These are phyloP conservation scores for Xerocomus amazonicus DNA, from an alignment of 1,284 basidiomycete species.

Conservation along the genomic window DNA sequence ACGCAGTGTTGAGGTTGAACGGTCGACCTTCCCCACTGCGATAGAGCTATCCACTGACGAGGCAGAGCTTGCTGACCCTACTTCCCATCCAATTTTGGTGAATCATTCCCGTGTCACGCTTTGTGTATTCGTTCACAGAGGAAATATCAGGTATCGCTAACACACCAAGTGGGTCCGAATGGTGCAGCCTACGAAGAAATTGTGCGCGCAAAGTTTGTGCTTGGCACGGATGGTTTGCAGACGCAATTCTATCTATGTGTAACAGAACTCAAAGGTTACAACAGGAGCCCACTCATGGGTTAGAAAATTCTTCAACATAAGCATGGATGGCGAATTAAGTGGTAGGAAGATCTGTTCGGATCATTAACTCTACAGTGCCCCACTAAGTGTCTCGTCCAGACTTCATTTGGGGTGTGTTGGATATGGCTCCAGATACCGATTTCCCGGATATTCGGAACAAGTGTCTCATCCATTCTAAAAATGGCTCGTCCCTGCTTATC, in stretches of 20 bases:
- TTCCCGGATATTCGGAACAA: slow-evolving; percentile 62
- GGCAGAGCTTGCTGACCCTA: slow-evolving; percentile 28
- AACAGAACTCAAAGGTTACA: not conserved
- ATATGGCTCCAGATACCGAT: slow-evolving; percentile 50
- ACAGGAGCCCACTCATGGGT: slow-evolving; percentile 61
- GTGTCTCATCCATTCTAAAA: slow-evolving; percentile 53
- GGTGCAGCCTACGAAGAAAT: slow-evolving; percentile 38
- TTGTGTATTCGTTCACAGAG: slow-evolving; percentile 1
- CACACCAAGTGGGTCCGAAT: slow-evolving; percentile 28
- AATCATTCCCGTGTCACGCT: not conserved
- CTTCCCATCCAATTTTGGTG: slow-evolving; percentile 36
- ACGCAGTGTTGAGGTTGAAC: slow-evolving; percentile 33
- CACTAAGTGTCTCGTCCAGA: slow-evolving; percentile 32
- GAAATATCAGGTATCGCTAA: slow-evolving; percentile 34
- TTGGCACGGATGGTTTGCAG: slow-evolving; percentile 50
- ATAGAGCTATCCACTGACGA: slow-evolving; percentile 34
- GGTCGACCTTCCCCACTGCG: slow-evolving; percentile 30
- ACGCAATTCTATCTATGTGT: not conserved
- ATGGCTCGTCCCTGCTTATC: slow-evolving; percentile 47
- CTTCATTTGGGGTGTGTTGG: slow-evolving; percentile 56
- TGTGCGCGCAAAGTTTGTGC: slow-evolving; percentile 51
- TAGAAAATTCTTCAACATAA: slow-evolving; percentile 46
- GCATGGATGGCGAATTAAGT: slow-evolving; percentile 56
- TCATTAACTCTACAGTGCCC: not conserved
- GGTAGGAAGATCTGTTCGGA: slow-evolving; percentile 29